phyloP scores from a whole-genome alignment of 2,329 filamentous ascomycete genomes.

The Botryotinia calthae region DNA sequence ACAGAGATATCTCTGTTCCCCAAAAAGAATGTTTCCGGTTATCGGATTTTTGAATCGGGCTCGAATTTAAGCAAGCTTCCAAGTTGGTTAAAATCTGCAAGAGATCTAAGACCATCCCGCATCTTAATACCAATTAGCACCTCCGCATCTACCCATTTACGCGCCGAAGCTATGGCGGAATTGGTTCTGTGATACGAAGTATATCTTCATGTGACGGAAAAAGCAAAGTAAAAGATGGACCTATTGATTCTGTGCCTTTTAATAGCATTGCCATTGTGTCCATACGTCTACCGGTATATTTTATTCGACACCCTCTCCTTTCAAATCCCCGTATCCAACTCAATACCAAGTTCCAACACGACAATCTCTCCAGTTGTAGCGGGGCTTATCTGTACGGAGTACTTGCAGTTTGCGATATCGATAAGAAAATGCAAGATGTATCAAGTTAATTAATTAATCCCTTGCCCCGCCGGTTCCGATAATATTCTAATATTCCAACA shows the following conservation, averaged over 20 bases:
- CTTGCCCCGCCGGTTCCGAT: constrained; percentile 11
- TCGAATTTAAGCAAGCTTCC: background rate
- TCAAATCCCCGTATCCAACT: background rate
- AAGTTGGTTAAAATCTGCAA: constrained; percentile 3
- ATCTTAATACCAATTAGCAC: background rate
- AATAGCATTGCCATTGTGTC: background rate
- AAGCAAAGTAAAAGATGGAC: background rate
- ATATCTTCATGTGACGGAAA: constrained; percentile 1
- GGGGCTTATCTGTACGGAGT: background rate
- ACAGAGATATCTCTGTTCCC: background rate
- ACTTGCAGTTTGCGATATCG: background rate
- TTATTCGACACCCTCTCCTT: background rate
- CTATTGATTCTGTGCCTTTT: constrained; percentile 1
- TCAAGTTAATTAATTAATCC: background rate
- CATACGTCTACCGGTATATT: background rate
- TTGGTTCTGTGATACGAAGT: background rate
- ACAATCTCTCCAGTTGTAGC: background rate
- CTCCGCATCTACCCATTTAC: constrained; percentile 4
- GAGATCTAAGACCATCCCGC: constrained; percentile 16
- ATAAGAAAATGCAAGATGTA: constrained; percentile 6
- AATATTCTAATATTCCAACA: background rate
- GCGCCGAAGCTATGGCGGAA: constrained; percentile 14
- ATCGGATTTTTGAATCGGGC: background rate
- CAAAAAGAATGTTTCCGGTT: background rate
- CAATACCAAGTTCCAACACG: background rate